phyloP scores from a whole-genome alignment of 768 basidiomycete species.

The Amanita phalloides region DNA sequence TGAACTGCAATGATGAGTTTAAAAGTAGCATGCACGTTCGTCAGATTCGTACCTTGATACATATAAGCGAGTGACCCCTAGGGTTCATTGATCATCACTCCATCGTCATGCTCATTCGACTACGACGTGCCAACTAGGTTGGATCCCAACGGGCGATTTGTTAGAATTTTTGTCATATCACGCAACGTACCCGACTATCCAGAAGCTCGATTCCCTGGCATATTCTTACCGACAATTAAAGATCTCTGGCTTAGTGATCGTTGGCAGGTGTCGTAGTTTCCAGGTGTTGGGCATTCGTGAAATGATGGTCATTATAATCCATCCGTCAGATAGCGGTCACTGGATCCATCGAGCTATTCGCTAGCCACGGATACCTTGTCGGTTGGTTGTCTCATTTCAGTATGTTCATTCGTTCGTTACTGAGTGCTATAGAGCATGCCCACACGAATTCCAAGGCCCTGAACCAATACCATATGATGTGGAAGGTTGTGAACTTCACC shows the following conservation, averaged over 20 bases:
- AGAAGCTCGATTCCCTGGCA: constrained; percentile 81
- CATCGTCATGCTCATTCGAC: constrained; percentile 54
- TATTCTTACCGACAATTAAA: neutral
- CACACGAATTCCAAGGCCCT: constrained; percentile 89
- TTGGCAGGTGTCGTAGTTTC: constrained; percentile 70
- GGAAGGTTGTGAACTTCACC: constrained; percentile 42
- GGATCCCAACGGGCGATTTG: constrained; percentile 44
- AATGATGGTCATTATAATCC: neutral
- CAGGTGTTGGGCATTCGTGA: constrained; percentile 33
- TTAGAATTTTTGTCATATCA: constrained; percentile 76
- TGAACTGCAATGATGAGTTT: neutral
- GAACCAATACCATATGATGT: constrained; percentile 83
- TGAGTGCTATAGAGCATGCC: constrained; percentile 43
- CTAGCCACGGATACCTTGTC: constrained; percentile 76
- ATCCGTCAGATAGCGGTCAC: constrained; percentile 51
- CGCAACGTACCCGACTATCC: constrained; percentile 77
- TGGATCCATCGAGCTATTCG: constrained; percentile 92
- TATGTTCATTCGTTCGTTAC: neutral
- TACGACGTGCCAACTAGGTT: constrained; percentile 70
- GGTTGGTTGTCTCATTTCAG: constrained; percentile 31
- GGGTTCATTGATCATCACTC: neutral
- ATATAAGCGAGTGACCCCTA: no score
- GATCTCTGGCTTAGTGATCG: neutral
- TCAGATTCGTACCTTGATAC: neutral
- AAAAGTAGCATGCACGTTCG: constrained; percentile 4